Conservation (phyloP, 805 yeast species). For the Yarrowia bubula region DNA sequence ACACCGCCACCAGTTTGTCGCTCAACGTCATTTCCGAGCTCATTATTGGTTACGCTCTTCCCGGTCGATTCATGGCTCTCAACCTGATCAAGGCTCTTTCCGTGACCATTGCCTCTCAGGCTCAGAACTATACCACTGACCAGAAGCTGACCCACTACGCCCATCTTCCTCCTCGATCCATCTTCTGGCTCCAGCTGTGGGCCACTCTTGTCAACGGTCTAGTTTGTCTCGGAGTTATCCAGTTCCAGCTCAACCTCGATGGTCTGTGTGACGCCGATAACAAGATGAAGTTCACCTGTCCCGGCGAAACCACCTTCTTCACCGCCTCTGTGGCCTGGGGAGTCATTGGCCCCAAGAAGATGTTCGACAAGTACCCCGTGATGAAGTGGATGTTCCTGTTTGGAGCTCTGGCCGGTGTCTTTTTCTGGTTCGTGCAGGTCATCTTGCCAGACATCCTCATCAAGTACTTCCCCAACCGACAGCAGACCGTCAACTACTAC, state of each 20-base stretch:
- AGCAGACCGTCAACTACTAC: neutral
- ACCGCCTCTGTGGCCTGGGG: constrained; percentile 50
- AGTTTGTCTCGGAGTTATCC: constrained; percentile 38
- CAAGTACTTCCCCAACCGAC: constrained; percentile 9
- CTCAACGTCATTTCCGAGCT: constrained; percentile 62
- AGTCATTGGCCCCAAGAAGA: constrained; percentile 49
- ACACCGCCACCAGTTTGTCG: constrained; percentile 56
- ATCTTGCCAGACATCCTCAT: constrained; percentile 30
- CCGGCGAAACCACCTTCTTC: constrained; percentile 46
- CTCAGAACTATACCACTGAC: constrained; percentile 55
- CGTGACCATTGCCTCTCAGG: constrained; percentile 53
- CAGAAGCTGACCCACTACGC: constrained; percentile 61
- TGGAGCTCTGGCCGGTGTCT: constrained; percentile 34
- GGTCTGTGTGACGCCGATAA: constrained; percentile 34
- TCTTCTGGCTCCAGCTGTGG: constrained; percentile 51
- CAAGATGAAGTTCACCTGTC: constrained; percentile 38
- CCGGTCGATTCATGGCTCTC: constrained; percentile 57
- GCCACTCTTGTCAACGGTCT: constrained; percentile 43
- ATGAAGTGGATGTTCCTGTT: constrained; percentile 32
- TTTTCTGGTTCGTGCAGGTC: constrained; percentile 19
- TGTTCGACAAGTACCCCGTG: constrained; percentile 40
- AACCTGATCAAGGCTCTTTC: constrained; percentile 51
- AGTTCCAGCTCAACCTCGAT: constrained; percentile 39
- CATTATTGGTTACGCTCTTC: constrained; percentile 64
- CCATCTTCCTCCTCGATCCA: constrained; percentile 56